Evolutionary conservation across 1,139 yeast species (phyloP).

Genomic region (Lodderomyces beijingensis): DNA sequence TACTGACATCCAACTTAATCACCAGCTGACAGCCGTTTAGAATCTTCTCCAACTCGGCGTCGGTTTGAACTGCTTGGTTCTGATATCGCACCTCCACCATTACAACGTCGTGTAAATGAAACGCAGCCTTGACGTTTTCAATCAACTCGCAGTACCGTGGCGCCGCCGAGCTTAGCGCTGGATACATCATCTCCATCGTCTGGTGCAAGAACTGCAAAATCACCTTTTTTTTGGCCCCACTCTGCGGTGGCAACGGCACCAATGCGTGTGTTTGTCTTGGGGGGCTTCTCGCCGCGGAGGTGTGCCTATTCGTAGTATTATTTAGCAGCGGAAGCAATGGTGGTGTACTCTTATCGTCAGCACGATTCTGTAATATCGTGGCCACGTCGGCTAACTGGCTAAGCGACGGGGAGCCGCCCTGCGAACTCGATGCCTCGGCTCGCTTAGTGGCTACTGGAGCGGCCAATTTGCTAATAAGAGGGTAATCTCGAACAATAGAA

Average conservation of each 20-base stretch:
- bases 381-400: conserved; percentile 38
- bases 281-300: conserved; percentile 2
- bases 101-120: conserved; percentile 36
- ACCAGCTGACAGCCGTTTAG: conserved; percentile 22
- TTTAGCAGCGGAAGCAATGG: conserved; percentile 3
- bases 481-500: conserved; percentile 59
- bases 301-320: conserved; percentile 1
- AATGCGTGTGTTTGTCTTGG: conserved; percentile 6
- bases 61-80: conserved; percentile 22
- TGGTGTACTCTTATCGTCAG: neutral
- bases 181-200: conserved; percentile 53
- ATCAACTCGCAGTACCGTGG: conserved; percentile 65
- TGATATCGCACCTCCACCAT: conserved; percentile 19
- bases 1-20: conserved; percentile 35
- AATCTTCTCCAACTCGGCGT: conserved; percentile 32
- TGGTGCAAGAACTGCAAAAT: conserved; percentile 38
- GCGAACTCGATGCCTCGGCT: conserved; percentile 35
- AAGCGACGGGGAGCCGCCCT: conserved; percentile 15
- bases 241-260: conserved; percentile 5
- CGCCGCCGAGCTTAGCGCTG: conserved; percentile 57
- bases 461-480: conserved; percentile 51
- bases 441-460: too few relatives aligned
- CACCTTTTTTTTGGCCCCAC: conserved; percentile 21
- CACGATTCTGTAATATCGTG: conserved; percentile 23
- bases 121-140: conserved; percentile 68